These are phyloP conservation scores for Phytophthora cactorum DNA, from an alignment of 352 stramenopile genomes.

Conservation along the genomic window DNA sequence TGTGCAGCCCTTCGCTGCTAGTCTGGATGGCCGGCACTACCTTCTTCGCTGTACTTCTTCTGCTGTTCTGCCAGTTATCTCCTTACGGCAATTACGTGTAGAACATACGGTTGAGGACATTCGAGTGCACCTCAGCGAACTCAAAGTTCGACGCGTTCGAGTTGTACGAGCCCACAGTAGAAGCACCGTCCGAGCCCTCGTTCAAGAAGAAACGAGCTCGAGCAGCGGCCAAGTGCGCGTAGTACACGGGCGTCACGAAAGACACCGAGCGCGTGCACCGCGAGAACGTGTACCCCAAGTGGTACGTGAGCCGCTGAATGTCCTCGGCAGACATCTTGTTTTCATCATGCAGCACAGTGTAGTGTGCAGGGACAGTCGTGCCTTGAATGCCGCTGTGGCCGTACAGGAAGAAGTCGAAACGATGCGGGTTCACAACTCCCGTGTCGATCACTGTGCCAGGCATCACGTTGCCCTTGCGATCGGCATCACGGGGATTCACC, in stretches of 20 bases:
- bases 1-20: conserved; percentile 4
- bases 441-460: conserved; percentile 82
- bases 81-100: conserved; percentile 33
- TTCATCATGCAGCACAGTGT: conserved; percentile 83
- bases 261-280: conserved; percentile 86
- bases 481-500: conserved; percentile 37
- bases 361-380: conserved; percentile 83
- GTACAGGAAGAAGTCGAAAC: conserved; percentile 89
- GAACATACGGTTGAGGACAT: conserved; percentile 65
- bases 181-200: conserved; percentile 59
- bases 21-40: conserved; percentile 2
- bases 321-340: conserved; percentile 66
- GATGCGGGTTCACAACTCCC: conserved; percentile 78
- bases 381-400: conserved; percentile 82
- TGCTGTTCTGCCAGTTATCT: conserved; percentile 46
- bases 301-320: conserved; percentile 68
- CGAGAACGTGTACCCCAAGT: conserved; percentile 83
- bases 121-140: conserved; percentile 59
- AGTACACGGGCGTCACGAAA: conserved; percentile 85
- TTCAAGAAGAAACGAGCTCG: conserved; percentile 83
- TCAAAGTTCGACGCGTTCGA: conserved; percentile 62
- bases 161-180: conserved; percentile 52
- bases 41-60: conserved; percentile 39
- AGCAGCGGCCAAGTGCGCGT: conserved; percentile 83
- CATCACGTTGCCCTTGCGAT: conserved; percentile 73